Percentiles rank a stretch among this genome's conserved stretches.
Evolutionary conservation across 2,329 filamentous ascomycete species (phyloP).

Genomic region (Exophiala calicioides): DNA sequence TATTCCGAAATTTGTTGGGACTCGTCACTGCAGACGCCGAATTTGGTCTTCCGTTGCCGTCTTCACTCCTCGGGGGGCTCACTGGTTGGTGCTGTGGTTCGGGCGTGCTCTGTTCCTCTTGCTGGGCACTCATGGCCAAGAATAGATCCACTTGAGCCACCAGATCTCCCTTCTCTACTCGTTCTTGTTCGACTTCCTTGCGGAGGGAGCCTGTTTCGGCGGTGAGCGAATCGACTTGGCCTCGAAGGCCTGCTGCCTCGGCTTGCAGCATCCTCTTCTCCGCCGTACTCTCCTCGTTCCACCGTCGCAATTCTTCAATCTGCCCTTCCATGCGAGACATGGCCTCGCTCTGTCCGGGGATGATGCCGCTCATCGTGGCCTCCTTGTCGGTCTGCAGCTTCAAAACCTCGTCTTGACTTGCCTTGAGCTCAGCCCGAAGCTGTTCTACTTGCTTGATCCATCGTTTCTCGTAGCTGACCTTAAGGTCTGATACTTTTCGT

Average conservation of each 20-base stretch:
- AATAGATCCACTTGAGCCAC: conserved; percentile 51
- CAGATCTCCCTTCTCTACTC: conserved; percentile 49
- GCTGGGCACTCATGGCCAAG: conserved; percentile 42
- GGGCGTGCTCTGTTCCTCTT: conserved; percentile 29
- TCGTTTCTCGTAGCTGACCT: conserved; percentile 75
- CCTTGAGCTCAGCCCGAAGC: conserved; percentile 70
- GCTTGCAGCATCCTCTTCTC: conserved; percentile 70
- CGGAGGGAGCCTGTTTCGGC: conserved; percentile 67
- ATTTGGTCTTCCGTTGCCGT: conserved; percentile 24
- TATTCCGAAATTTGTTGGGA: conserved; percentile 28
- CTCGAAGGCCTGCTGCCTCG: conserved; percentile 71
- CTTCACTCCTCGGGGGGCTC: conserved; percentile 31
- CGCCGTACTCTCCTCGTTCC: conserved; percentile 64
- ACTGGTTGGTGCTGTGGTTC: conserved; percentile 26
- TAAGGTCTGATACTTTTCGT: conserved; percentile 88
- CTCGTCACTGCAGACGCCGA: conserved; percentile 21
- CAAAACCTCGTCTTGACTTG: conserved; percentile 73
- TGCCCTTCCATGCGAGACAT: conserved; percentile 48
- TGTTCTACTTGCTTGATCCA: conserved; percentile 87
- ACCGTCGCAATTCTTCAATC: conserved; percentile 38
- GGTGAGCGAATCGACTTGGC: conserved; percentile 69
- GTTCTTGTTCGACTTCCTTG: conserved; percentile 58
- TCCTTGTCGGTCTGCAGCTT: conserved; percentile 67
- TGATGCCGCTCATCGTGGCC: conserved; percentile 61
- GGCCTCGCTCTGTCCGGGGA: conserved; percentile 33